Evolutionary conservation across 2,329 filamentous ascomycete genomes (phyloP).

Genomic region (Aspergillus sp.): DNA sequence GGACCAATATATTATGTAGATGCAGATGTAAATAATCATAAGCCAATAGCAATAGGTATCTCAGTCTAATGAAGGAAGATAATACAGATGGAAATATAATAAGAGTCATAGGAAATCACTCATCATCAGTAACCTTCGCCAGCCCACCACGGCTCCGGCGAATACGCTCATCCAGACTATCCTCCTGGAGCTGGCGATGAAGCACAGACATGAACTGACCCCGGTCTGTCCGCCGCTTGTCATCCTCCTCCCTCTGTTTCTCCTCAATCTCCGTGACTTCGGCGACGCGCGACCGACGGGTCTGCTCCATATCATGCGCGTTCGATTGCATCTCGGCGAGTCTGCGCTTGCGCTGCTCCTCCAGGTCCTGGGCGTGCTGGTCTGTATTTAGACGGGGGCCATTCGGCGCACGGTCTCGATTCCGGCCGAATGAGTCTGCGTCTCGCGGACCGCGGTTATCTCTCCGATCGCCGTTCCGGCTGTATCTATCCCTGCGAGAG

Average conservation of each 20-base stretch:
- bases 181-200: conserved; percentile 34
- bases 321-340: conserved; percentile 73
- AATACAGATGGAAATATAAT: conserved; percentile 7
- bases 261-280: conserved; percentile 67
- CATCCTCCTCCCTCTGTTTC: conserved; percentile 65
- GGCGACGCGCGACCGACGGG: conserved; percentile 67
- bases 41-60: neutral
- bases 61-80: neutral
- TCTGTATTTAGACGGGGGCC: conserved; percentile 8
- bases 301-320: conserved; percentile 67
- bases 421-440: conserved; percentile 17
- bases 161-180: conserved; percentile 37
- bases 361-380: conserved; percentile 24
- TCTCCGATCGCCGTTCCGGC: conserved; percentile 17
- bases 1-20: neutral
- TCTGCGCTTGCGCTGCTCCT: conserved; percentile 46
- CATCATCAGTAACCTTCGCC: conserved; percentile 25
- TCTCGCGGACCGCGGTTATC: conserved; percentile 24
- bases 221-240: conserved; percentile 43
- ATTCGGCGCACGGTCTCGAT: conserved; percentile 18
- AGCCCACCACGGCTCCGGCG: conserved; percentile 35
- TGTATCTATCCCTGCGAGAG: conserved; percentile 13
- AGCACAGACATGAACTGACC: conserved; percentile 36
- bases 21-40: neutral
- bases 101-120: neutral